Conservation (phyloP, 176 grass and related monocot genomes). For the Musa schizocarpa region DNA sequence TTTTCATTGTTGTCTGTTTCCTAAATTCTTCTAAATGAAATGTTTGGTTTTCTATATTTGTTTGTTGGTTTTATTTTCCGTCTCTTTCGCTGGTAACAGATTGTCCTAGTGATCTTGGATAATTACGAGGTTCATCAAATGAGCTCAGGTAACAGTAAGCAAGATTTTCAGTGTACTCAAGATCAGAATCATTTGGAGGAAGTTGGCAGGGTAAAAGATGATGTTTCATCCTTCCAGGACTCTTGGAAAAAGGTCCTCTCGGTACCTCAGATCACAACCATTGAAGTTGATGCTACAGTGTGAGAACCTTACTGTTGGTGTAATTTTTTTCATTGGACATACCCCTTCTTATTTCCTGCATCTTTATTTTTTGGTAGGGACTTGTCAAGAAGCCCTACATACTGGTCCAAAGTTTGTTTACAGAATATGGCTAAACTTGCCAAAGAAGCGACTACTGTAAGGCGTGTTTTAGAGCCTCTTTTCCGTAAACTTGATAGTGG, state of each 20-base stretch:
- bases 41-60: background rate
- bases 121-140: slow-evolving; percentile 48
- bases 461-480: slow-evolving; percentile 78
- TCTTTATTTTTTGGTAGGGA: slow-evolving; percentile 46
- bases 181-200: slow-evolving; percentile 40
- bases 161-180: background rate
- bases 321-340: slow-evolving; percentile 1
- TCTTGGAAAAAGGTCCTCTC: slow-evolving; percentile 22
- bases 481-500: slow-evolving; percentile 72
- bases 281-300: slow-evolving; percentile 51
- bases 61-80: background rate
- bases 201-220: slow-evolving; percentile 44
- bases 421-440: slow-evolving; percentile 88
- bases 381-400: slow-evolving; percentile 46
- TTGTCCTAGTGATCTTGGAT: slow-evolving; percentile 52
- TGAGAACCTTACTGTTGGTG: slow-evolving; percentile 27
- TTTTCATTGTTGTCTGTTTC: background rate
- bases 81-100: slow-evolving; percentile 31
- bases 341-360: slow-evolving; percentile 7
- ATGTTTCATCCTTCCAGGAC: slow-evolving; percentile 37
- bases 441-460: slow-evolving; percentile 72
- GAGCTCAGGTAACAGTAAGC: background rate
- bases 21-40: background rate
- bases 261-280: slow-evolving; percentile 31
- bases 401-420: slow-evolving; percentile 86